Evolutionary conservation across 2,329 filamentous ascomycete species (phyloP).

Genomic region (Beauveria sp.): DNA sequence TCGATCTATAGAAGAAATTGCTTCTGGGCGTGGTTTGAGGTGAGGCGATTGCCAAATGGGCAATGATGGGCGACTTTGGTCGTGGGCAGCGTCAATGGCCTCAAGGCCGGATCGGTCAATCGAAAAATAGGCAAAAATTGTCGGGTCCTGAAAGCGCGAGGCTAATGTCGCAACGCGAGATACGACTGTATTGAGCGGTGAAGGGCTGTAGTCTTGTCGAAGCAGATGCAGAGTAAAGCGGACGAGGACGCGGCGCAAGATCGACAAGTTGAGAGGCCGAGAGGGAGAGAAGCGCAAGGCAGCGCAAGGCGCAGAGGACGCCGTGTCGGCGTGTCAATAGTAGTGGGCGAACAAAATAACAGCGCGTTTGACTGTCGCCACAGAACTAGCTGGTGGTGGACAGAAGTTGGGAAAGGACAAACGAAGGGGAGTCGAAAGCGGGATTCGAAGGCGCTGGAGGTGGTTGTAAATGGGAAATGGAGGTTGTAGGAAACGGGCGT

Average conservation of each 20-base stretch:
- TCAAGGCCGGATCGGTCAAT: neutral
- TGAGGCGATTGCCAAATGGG: neutral
- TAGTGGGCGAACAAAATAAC: constrained; percentile 17
- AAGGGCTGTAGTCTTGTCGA: neutral
- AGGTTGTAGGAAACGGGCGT: neutral
- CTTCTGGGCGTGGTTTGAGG: neutral
- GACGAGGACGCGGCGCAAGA: neutral
- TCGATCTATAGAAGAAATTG: neutral
- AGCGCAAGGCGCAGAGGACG: constrained; percentile 17
- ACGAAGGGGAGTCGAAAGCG: neutral
- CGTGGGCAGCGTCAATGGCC: neutral
- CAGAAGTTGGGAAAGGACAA: neutral
- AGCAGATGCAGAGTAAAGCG: neutral
- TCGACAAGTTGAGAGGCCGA: neutral
- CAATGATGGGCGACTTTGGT: neutral
- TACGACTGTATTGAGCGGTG: too few relatives aligned
- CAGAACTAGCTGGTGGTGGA: constrained; percentile 12
- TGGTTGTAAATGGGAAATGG: neutral
- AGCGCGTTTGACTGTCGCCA: constrained; percentile 14
- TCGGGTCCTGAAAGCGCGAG: neutral
- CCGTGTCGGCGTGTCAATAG: constrained; percentile 15
- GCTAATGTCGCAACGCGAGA: neutral
- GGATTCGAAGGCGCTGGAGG: neutral
- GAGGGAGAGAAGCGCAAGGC: constrained; percentile 5
- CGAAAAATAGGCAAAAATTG: neutral